Percentiles rank a stretch among this genome's conserved stretches.
Conservation (phyloP, 2,329 filamentous ascomycete genomes). For the Cordyceps cicadae region DNA sequence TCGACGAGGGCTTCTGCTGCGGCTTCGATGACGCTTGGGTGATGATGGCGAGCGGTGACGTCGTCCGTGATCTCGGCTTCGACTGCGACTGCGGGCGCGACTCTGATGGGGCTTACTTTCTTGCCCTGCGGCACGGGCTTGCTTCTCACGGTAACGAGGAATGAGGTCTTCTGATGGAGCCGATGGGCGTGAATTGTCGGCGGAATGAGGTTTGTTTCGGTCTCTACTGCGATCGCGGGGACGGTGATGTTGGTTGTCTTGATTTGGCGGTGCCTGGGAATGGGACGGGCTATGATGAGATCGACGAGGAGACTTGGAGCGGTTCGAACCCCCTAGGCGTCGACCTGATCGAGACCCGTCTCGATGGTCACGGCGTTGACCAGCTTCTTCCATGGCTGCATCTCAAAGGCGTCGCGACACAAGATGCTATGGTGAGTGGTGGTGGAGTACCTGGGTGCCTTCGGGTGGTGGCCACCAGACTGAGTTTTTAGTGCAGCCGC, state of each 20-base stretch:
- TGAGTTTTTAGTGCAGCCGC: slow-evolving; percentile 31
- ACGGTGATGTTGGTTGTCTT: slow-evolving; percentile 27
- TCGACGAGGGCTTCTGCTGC: slow-evolving; percentile 32
- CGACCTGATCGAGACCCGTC: slow-evolving; percentile 29
- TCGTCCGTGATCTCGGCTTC: slow-evolving; percentile 24
- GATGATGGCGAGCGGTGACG: slow-evolving; percentile 29
- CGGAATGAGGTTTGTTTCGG: slow-evolving; percentile 20
- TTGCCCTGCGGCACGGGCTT: slow-evolving; percentile 23
- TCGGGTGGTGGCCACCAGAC: slow-evolving; percentile 18
- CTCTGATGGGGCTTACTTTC: slow-evolving; percentile 26
- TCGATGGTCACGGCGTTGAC: slow-evolving; percentile 29
- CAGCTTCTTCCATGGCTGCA: slow-evolving; percentile 34
- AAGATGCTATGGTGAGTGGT: slow-evolving; percentile 22
- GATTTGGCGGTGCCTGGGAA: slow-evolving; percentile 26
- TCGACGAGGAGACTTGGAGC: slow-evolving; percentile 25
- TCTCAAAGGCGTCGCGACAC: slow-evolving; percentile 26
- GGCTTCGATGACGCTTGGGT: slow-evolving; percentile 34
- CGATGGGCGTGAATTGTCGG: slow-evolving; percentile 20
- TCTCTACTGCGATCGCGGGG: slow-evolving; percentile 32
- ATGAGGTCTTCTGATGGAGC: slow-evolving; percentile 30
- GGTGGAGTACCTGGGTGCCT: slow-evolving; percentile 15
- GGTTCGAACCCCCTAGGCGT: slow-evolving; percentile 25
- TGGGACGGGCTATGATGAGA: slow-evolving; percentile 24
- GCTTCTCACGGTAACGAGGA: slow-evolving; percentile 28
- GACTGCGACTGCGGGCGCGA: slow-evolving; percentile 26